phyloP scores from a whole-genome alignment of 495 filamentous ascomycete species.

The Trichoderma reesei region DNA sequence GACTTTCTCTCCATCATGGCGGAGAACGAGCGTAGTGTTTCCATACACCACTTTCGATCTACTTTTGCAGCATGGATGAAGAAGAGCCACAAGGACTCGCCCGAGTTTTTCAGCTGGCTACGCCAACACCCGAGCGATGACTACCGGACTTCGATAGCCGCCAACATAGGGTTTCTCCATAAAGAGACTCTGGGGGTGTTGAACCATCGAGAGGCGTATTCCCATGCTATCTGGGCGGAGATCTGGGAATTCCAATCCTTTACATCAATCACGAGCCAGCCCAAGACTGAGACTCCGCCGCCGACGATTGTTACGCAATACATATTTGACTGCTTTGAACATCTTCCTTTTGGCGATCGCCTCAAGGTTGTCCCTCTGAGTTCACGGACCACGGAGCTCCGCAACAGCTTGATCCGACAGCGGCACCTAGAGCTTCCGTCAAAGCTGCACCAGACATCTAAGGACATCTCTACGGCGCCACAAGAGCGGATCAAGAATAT shows the following conservation, averaged over 20 bases:
- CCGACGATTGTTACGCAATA: slow-evolving; percentile 60
- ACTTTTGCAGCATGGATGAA: slow-evolving; percentile 47
- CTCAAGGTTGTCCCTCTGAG: slow-evolving; percentile 22
- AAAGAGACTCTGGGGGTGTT: slow-evolving; percentile 45
- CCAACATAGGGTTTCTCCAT: slow-evolving; percentile 51
- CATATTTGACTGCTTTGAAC: slow-evolving; percentile 50
- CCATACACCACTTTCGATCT: slow-evolving; percentile 41
- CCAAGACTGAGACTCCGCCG: slow-evolving; percentile 12
- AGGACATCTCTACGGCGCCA: not conserved
- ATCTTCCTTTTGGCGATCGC: slow-evolving; percentile 48
- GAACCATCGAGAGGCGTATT: slow-evolving; percentile 14
- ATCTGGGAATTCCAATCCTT: not conserved
- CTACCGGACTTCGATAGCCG: slow-evolving; percentile 46
- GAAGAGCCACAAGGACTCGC: slow-evolving; percentile 26
- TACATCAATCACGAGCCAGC: slow-evolving; percentile 5
- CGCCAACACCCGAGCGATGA: slow-evolving; percentile 36
- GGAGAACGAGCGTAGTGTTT: slow-evolving; percentile 24
- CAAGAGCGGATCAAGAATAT: slow-evolving; percentile 16
- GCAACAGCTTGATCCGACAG: slow-evolving; percentile 3
- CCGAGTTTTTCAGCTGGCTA: slow-evolving; percentile 40
- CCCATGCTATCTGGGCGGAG: slow-evolving; percentile 38
- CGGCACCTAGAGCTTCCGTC: not conserved
- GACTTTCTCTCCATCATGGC: slow-evolving; percentile 42
- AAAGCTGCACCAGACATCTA: not conserved
- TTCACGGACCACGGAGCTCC: not conserved